Base-by-base conservation (phyloP, 768 basidiomycete genomes). In the Daedaleopsis sinensis region DNA sequence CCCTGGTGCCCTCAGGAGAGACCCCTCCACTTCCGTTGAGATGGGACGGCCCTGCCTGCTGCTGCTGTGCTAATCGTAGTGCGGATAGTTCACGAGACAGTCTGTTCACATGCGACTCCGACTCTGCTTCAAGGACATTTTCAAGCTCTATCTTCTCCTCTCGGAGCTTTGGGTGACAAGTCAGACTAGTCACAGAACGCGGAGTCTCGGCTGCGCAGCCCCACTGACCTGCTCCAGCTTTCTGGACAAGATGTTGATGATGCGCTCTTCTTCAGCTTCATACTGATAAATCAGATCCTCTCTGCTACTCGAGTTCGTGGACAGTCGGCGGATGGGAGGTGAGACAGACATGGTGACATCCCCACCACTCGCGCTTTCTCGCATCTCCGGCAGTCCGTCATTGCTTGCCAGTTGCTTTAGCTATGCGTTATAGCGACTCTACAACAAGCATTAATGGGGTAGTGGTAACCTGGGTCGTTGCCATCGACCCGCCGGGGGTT, bases 181-280 rank as follows among this genome's bases (percentile, higher is more conserved):
- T 51, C 52, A 16, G 48, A 47, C 24, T 21, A 11, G 58, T 39
- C 38, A 39, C 54, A 32, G 32, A 13, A 3, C 7, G n/a, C n/a
- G n/a, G 35, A 32, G 49, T 18, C 50, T 32, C 27, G 27, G 27
- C 27, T 32, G 7, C 27, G 27, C 27, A 32, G 27, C 27, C 27
- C 27, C 27, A 32, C 27, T 32, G 80, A 90, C 93, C 87, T 90
- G 83, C 76, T 94, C 91, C 54, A 94, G 79, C 72, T 94, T 94
- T 66, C 91, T 80, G 27, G 89, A 93, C 57, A 94, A 77, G 8
- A 90, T 79, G 62, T 93, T 93, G 65, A 92, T 89, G 57, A 94
- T 93, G 48, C 91, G 85, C 72, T 94, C 93, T 74, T 94, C 91
- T 74, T 94, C 92, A 12, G 92, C 93, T 68, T 94, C 92, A 72